These are phyloP conservation scores for Daldinia caldariorum DNA, from an alignment of 495 filamentous ascomycete genomes.

Conservation along the genomic window DNA sequence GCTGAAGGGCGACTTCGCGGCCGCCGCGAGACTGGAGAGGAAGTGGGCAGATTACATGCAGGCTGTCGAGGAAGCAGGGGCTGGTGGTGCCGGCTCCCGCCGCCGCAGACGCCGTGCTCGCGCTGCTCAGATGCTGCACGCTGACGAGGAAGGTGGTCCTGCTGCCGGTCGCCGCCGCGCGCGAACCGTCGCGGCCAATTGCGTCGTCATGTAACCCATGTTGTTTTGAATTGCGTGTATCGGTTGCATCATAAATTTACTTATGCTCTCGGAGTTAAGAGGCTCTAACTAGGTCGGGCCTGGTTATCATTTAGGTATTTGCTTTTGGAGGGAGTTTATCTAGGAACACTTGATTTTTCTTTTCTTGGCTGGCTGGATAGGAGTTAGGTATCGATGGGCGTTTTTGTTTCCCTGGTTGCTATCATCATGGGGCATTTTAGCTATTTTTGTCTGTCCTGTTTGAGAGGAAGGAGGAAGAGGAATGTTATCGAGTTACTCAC, in stretches of 20 bases:
- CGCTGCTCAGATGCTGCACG: constrained; percentile 78
- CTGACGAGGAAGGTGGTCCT: constrained; percentile 77
- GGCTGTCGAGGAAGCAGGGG: constrained; percentile 83
- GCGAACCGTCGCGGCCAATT: constrained; percentile 61
- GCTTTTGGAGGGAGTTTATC: background rate
- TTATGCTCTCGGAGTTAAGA: constrained; percentile 20
- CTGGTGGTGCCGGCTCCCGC: constrained; percentile 65
- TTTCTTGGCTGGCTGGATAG: constrained; percentile 7
- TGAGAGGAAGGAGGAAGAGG: background rate
- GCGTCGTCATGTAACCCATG: constrained; percentile 64
- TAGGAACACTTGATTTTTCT: background rate
- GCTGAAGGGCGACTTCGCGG: constrained; percentile 72
- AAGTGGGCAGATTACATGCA: constrained; percentile 98
- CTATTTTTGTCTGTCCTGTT: background rate
- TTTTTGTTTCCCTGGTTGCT: constrained; percentile 1
- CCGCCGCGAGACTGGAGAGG: constrained; percentile 78
- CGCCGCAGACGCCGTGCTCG: constrained; percentile 77
- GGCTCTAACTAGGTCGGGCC: constrained; percentile 13
- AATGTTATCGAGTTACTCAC: background rate
- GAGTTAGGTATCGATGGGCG: constrained; percentile 20
- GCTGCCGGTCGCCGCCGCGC: constrained; percentile 59
- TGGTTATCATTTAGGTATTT: constrained; percentile 9
- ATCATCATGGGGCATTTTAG: background rate
- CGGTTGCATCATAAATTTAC: constrained; percentile 19
- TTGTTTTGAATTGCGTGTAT: constrained; percentile 10